Percentiles rank a stretch among this genome's conserved stretches.
Conservation (phyloP, 1,284 basidiomycete genomes). For the Fomitopsis pinicola region DNA sequence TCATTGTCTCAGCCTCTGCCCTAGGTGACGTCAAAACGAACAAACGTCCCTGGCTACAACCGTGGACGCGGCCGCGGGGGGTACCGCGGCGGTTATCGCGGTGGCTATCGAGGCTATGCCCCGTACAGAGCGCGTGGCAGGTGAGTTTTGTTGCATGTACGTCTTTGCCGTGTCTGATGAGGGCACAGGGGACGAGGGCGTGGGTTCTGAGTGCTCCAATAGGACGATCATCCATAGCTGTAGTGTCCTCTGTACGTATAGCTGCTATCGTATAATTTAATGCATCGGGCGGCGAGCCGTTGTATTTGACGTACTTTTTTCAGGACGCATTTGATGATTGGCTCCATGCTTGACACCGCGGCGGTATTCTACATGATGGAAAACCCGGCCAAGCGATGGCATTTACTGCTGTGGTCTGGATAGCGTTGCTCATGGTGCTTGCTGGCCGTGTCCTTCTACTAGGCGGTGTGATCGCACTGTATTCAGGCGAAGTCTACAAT, state of each 20-base stretch:
- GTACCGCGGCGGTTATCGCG: constrained; percentile 65
- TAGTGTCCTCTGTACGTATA: constrained; percentile 16
- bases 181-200: constrained; percentile 61
- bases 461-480: too few species aligned
- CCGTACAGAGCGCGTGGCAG: constrained; percentile 82
- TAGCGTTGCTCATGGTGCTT: background rate
- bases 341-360: too few species aligned
- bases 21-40: constrained; percentile 89
- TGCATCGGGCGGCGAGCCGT: constrained; percentile 15
- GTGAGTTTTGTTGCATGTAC: constrained; percentile 37
- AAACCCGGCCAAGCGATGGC: background rate
- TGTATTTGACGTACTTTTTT: constrained; percentile 6
- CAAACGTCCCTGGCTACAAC: constrained; percentile 88
- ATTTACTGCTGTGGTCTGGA: background rate
- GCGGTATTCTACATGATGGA: too few species aligned
- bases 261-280: constrained; percentile 19
- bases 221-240: constrained; percentile 14
- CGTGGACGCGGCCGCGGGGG: constrained; percentile 69
- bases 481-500: too few species aligned
- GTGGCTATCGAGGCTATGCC: constrained; percentile 62
- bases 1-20: background rate
- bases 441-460: too few species aligned
- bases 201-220: constrained; percentile 45
- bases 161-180: background rate
- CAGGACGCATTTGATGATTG: background rate